Percentiles rank a stretch among this genome's conserved stretches.
Evolutionary conservation across 768 basidiomycete species (phyloP).

Genomic region (Lentinula aciculospora): DNA sequence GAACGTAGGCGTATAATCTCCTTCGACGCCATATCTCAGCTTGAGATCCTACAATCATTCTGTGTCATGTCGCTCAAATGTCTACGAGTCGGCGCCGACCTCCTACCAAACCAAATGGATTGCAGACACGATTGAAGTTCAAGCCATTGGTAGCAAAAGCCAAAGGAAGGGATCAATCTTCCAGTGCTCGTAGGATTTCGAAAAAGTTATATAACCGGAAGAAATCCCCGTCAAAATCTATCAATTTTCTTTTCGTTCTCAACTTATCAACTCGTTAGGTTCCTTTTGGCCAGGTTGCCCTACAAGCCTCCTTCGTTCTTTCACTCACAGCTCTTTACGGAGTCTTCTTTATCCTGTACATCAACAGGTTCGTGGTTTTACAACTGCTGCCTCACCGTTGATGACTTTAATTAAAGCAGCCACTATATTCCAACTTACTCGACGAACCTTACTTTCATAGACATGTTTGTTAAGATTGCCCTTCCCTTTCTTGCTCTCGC

Average conservation of each 20-base stretch:
- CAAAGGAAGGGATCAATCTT: background rate
- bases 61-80: background rate
- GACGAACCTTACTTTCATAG: constrained; percentile 3
- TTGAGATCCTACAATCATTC: background rate
- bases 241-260: background rate
- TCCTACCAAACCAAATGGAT: too few species aligned
- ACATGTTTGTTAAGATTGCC: constrained; percentile 35
- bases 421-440: background rate
- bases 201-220: background rate
- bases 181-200: background rate
- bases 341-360: background rate
- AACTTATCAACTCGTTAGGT: background rate
- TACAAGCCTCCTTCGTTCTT: background rate
- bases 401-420: background rate
- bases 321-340: background rate
- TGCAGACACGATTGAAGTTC: too few species aligned
- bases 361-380: background rate
- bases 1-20: background rate
- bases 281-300: background rate
- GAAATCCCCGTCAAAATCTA: background rate
- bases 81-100: background rate
- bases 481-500: constrained; percentile 25
- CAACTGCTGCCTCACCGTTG: background rate
- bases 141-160: background rate
- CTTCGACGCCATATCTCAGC: background rate